Base-by-base conservation (phyloP, 352 stramenopile genomes). In the Globisporangium takayamanum region DNA sequence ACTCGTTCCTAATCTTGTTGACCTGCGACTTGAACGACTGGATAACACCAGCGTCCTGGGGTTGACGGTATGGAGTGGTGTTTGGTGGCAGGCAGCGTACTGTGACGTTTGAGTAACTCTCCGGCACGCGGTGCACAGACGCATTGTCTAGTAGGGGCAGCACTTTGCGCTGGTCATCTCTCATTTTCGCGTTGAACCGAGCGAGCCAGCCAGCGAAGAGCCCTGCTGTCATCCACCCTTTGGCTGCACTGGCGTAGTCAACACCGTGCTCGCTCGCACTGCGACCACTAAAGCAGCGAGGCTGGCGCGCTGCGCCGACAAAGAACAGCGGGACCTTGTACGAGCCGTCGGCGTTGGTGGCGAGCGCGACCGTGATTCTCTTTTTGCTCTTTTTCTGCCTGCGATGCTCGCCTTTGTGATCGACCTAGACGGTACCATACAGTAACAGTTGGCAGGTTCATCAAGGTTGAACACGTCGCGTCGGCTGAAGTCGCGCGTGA, bases 401-500 rank as follows among this genome's bases (percentile, higher is more conserved):
- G 37, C 18, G 20, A 57, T 57, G 22, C n/a, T 41, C 12, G 42
- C 30, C 37, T 57, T 57, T 2, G 36, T 26, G 22, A 57, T 49
- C 10, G 28, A 22, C 15, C 25, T 46, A 12, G 6, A 22, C 16
- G 55, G 30, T 5, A 46, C 37, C 45, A 20, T 41, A 14, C 55
- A 60, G 6, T 53, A 60, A n/a, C 42, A 60, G 28, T 53, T 53
- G 0, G 45, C 55, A 14, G n/a, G 39, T 53, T 48, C 48, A 42
- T 63, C 57, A 18, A 58, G 50, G 53, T 63, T 45, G 33, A 22
- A 63, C 11, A 63, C 56, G 37, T 57, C 33, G 20, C 30, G 22
- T 48, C 36, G 26, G 16, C 28, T 33, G 57, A 26, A 63, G 6
- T 45, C 3, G 16, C 44, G 56, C 26, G 51, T 25, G 3, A 33